Percentiles rank a stretch among this genome's conserved stretches.
Conservation (phyloP, 176 grass and related monocot genomes). For the Dendrocalamus sinicus region DNA sequence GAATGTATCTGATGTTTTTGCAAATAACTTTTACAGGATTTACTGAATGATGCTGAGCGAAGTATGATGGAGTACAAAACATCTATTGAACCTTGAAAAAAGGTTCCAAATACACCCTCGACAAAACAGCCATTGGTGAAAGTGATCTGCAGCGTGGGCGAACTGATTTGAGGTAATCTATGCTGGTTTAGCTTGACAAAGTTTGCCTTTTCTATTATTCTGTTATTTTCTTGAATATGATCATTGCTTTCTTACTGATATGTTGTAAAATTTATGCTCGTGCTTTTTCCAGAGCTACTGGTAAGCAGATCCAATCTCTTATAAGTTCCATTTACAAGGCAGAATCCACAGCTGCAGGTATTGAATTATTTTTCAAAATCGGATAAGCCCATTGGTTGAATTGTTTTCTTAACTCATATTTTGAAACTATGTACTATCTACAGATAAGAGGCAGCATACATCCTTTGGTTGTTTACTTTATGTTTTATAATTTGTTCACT, state of each 20-base stretch:
- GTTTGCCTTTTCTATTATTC: constrained; percentile 1
- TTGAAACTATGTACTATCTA: constrained; percentile 1
- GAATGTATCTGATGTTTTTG: not conserved
- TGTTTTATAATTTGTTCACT: not conserved
- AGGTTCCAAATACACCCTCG: constrained; percentile 77
- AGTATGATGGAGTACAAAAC: constrained; percentile 69
- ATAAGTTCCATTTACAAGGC: constrained; percentile 79
- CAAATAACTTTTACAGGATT: constrained; percentile 52
- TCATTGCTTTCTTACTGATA: not conserved
- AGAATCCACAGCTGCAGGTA: constrained; percentile 85
- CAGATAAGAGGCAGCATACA: not conserved
- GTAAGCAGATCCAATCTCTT: constrained; percentile 83
- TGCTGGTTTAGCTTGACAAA: not conserved
- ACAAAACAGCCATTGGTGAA: constrained; percentile 76
- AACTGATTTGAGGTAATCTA: constrained; percentile 70
- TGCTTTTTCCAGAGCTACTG: constrained; percentile 67
- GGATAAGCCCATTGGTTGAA: not conserved
- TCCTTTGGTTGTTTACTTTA: constrained; percentile 4
- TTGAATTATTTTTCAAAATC: constrained; percentile 24
- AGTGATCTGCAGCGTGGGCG: constrained; percentile 77
- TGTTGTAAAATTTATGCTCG: constrained; percentile 12
- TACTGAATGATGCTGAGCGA: constrained; percentile 79
- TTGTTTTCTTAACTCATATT: not conserved
- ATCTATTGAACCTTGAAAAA: constrained; percentile 76
- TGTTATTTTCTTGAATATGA: constrained; percentile 19